A percentile compares a stretch with the other conserved stretches of the same genome.
These are phyloP conservation scores for Aspergillus amoenus DNA, from an alignment of 2,329 filamentous ascomycete species.

Conservation along the genomic window DNA sequence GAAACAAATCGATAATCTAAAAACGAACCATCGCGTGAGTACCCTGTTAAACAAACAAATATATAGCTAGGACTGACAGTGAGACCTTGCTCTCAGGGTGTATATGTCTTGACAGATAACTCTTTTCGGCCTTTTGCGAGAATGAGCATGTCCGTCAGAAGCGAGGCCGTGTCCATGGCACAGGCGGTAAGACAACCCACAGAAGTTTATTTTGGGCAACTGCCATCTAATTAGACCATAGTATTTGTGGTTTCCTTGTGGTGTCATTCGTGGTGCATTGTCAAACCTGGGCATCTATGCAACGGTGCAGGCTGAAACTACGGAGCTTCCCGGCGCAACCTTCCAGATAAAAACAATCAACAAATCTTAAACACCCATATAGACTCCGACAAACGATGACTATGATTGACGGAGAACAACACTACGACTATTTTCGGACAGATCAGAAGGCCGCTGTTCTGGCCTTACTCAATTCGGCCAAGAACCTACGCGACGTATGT, in stretches of 20 bases:
- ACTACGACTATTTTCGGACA: not conserved
- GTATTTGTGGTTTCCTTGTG: conserved; percentile 95
- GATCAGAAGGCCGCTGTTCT: not conserved
- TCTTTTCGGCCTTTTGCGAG: conserved; percentile 82
- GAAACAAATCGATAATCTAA: conserved; percentile 98
- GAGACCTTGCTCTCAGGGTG: conserved; percentile 57
- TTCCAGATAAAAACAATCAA: conserved; percentile 92
- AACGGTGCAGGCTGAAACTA: conserved; percentile 86
- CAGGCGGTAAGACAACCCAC: conserved; percentile 64
- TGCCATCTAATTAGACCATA: conserved; percentile 36
- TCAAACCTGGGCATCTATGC: conserved; percentile 89
- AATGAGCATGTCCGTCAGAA: conserved; percentile 80
- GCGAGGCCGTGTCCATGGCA: conserved; percentile 70
- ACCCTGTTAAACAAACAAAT: not conserved
- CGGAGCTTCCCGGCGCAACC: conserved; percentile 80
- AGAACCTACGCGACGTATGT: not conserved
- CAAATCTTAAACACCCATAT: conserved; percentile 53
- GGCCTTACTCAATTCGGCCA: not conserved
- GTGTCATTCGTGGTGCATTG: conserved; percentile 86
- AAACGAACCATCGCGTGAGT: conserved; percentile 87
- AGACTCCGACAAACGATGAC: not conserved
- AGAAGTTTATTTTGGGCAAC: not conserved
- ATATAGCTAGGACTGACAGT: not conserved
- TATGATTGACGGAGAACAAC: not conserved
- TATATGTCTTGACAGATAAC: conserved; percentile 94